A percentile compares a stretch with the other conserved stretches of the same genome.
These are phyloP conservation scores for Eimeria maxima DNA, from an alignment of 169 alveolate genomes.

Conservation along the genomic window DNA sequence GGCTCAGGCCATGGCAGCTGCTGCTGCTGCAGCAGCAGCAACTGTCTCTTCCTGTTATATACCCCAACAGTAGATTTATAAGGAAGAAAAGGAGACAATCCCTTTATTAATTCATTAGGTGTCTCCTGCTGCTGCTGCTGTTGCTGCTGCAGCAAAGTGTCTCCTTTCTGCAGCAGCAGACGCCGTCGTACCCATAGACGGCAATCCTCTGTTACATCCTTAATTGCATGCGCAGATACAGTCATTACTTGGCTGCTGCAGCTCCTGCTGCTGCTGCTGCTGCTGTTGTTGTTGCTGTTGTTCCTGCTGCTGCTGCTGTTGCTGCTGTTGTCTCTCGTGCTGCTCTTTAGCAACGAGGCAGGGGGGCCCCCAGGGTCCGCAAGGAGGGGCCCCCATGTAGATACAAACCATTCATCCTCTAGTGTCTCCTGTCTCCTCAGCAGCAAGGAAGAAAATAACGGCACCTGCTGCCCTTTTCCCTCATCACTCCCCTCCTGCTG, in stretches of 20 bases:
- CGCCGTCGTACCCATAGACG: constrained; percentile 50
- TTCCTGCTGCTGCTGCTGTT: neutral
- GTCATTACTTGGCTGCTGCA: constrained; percentile 48
- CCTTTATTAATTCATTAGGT: neutral
- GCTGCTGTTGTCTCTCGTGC: constrained; percentile 54
- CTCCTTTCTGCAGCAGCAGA: neutral
- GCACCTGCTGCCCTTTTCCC: neutral
- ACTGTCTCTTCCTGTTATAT: constrained; percentile 26
- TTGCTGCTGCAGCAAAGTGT: neutral
- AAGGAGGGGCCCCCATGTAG: constrained; percentile 49
- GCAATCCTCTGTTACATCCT: constrained; percentile 53
- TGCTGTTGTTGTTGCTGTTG: neutral
- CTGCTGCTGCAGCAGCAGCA: constrained; percentile 69
- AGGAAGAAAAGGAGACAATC: neutral
- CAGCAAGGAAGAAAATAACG: constrained; percentile 29
- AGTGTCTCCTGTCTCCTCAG: constrained; percentile 15
- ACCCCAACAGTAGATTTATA: neutral
- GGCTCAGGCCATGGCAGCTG: constrained; percentile 44
- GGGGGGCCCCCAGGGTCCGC: neutral
- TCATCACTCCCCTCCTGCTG: constrained; percentile 15
- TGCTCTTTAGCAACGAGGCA: neutral
- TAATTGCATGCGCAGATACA: constrained; percentile 14
- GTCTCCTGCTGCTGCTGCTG: neutral
- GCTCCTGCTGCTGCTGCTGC: constrained; percentile 56
- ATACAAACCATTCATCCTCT: constrained; percentile 31